Evolutionary conservation across 2,329 filamentous ascomycete genomes (phyloP).

Genomic region (Cercospora zeae-maydis): DNA sequence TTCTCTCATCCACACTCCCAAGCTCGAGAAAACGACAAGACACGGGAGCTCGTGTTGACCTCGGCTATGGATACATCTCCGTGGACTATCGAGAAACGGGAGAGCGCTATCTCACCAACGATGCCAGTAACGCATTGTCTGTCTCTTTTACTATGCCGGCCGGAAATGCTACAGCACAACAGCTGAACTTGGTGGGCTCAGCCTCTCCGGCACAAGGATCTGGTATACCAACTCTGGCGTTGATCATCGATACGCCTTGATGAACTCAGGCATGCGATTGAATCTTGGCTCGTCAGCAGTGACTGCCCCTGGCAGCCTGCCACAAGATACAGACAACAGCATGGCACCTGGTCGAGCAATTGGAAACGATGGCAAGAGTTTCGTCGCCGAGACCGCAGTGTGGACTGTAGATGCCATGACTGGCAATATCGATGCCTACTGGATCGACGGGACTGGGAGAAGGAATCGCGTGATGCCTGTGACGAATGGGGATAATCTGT

Average conservation of each 20-base stretch:
- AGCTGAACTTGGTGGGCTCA: neutral
- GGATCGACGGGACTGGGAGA: neutral
- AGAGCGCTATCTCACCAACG: neutral
- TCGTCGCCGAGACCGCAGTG: neutral
- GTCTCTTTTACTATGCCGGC: neutral
- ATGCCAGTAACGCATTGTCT: neutral
- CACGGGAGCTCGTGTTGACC: neutral
- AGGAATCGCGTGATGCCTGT: neutral
- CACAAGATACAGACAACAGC: neutral
- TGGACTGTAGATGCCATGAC: neutral
- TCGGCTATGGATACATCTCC: slow-evolving; percentile 1
- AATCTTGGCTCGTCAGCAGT: neutral
- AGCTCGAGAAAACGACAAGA: neutral
- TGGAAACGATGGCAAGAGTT: neutral
- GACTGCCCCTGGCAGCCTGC: neutral
- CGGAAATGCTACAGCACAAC: neutral
- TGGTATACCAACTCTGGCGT: neutral
- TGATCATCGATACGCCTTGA: neutral
- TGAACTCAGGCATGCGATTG: neutral
- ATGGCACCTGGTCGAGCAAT: neutral
- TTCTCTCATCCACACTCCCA: neutral
- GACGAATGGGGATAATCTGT: neutral
- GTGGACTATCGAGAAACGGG: neutral
- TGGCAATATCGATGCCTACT: neutral
- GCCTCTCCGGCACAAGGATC: neutral